Percentiles rank a stretch among this genome's conserved stretches.
Evolutionary conservation across 2,329 filamentous ascomycete species (phyloP).

Genomic region (Epicoccum sorghinum): DNA sequence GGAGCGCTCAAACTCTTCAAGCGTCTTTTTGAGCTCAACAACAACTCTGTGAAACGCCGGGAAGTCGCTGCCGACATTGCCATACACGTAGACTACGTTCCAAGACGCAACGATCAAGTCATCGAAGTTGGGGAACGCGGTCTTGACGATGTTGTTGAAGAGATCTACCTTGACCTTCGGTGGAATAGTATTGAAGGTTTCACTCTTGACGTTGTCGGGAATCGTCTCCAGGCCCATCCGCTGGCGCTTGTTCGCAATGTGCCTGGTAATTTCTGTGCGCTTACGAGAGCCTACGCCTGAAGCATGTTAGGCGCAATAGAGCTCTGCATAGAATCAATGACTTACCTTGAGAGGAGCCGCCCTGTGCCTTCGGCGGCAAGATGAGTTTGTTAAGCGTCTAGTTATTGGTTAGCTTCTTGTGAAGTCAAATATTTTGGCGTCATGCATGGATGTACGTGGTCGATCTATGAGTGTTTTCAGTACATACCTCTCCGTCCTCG

Average conservation of each 20-base stretch:
- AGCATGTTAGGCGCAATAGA: too few relatives aligned
- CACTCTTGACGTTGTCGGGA: conserved; percentile 30
- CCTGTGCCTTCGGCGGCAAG: conserved; percentile 7
- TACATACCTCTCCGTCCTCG: conserved; percentile 33
- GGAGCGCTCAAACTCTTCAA: conserved; percentile 31
- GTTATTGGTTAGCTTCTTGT: too few relatives aligned
- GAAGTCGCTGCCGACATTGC: conserved; percentile 33
- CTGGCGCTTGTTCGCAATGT: conserved; percentile 36
- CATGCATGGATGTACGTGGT: too few relatives aligned
- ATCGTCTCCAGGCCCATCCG: conserved; percentile 28
- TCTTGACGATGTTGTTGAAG: conserved; percentile 35
- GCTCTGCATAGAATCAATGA: too few relatives aligned
- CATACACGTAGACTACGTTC: conserved; percentile 41
- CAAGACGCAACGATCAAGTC: conserved; percentile 39
- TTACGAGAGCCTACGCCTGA: not conserved
- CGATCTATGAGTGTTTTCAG: too few relatives aligned
- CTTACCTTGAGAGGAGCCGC: not conserved
- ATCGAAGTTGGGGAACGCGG: conserved; percentile 39
- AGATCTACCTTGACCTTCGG: conserved; percentile 32
- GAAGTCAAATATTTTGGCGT: too few relatives aligned
- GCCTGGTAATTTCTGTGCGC: conserved; percentile 20
- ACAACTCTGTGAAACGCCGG: conserved; percentile 33
- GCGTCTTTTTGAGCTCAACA: conserved; percentile 31
- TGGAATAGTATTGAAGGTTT: conserved; percentile 30
- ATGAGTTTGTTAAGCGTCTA: conserved; percentile 26